Evolutionary conservation across 1,284 basidiomycete genomes (phyloP).

Genomic region (Inonotus hispidus): DNA sequence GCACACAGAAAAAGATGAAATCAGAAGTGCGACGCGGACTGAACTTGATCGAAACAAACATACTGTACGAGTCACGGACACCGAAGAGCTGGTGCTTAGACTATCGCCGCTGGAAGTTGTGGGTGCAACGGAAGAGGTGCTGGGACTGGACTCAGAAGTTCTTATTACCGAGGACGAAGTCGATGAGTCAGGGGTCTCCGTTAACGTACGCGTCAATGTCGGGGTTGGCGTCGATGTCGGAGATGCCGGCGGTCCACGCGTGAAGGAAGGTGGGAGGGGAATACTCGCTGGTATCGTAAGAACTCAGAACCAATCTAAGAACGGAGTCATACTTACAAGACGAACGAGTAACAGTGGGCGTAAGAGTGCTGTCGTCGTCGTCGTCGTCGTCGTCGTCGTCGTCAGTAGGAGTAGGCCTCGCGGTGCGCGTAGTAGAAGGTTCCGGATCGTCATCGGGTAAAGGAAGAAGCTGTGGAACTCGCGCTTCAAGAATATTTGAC

Average conservation of each 20-base stretch:
- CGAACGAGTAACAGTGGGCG: no score
- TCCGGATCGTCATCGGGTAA: neutral
- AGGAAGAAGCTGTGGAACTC: neutral
- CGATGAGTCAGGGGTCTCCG: neutral
- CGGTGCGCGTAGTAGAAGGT: neutral
- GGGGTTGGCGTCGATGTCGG: neutral
- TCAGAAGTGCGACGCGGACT: neutral
- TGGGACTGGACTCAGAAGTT: neutral
- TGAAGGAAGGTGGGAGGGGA: neutral
- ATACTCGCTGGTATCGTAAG: neutral
- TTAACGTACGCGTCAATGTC: neutral
- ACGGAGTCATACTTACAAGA: neutral
- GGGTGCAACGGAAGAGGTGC: neutral
- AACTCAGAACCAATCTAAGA: neutral
- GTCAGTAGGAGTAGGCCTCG: neutral
- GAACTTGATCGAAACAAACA: neutral
- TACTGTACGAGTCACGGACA: neutral
- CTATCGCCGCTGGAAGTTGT: neutral
- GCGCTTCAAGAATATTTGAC: constrained; percentile 1
- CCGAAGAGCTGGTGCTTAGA: neutral
- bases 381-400: neutral
- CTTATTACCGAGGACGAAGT: neutral
- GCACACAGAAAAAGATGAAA: neutral
- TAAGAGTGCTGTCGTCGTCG: neutral
- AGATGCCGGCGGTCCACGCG: neutral